phyloP scores from a whole-genome alignment of 108 stramenopile genomes.

The Stephanodiscus minutulus region DNA sequence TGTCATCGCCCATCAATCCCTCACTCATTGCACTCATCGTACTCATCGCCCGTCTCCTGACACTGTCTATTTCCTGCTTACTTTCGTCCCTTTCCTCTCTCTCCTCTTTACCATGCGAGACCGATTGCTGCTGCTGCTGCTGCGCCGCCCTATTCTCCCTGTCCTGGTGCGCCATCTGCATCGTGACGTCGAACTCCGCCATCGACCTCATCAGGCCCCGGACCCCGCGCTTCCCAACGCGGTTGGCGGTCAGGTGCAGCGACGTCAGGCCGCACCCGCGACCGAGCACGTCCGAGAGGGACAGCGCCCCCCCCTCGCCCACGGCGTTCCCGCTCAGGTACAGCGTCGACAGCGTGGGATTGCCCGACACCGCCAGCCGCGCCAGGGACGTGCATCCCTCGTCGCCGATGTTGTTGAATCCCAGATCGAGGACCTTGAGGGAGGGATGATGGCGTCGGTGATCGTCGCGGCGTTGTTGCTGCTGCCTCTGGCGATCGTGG shows the following conservation, averaged over 20 bases:
- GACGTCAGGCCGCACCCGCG: slow-evolving; percentile 65
- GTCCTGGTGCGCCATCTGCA: slow-evolving; percentile 48
- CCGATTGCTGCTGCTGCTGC: background rate
- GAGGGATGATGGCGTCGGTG: slow-evolving; percentile 63
- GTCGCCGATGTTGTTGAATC: slow-evolving; percentile 82
- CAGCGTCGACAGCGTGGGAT: slow-evolving; percentile 63
- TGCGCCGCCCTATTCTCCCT: slow-evolving; percentile 45
- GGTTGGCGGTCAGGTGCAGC: slow-evolving; percentile 73
- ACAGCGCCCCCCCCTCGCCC: slow-evolving; percentile 57
- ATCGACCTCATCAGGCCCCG: slow-evolving; percentile 66
- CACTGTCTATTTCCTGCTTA: background rate
- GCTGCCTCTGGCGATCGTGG: no score
- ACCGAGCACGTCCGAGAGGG: slow-evolving; percentile 68
- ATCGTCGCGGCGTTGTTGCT: no score
- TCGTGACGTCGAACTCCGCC: slow-evolving; percentile 60
- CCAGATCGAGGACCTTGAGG: slow-evolving; percentile 70
- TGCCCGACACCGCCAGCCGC: slow-evolving; percentile 57
- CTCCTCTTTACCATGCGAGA: background rate
- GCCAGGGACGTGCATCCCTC: slow-evolving; percentile 70
- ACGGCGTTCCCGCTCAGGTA: slow-evolving; percentile 76
- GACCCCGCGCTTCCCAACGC: slow-evolving; percentile 61
- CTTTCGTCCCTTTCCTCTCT: slow-evolving; percentile 9
- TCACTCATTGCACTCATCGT: background rate
- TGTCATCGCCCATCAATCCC: slow-evolving; percentile 12
- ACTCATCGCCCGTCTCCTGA: background rate